Evolutionary conservation across 2,329 filamentous ascomycete genomes (phyloP).

Genomic region (Didymella glomerata): DNA sequence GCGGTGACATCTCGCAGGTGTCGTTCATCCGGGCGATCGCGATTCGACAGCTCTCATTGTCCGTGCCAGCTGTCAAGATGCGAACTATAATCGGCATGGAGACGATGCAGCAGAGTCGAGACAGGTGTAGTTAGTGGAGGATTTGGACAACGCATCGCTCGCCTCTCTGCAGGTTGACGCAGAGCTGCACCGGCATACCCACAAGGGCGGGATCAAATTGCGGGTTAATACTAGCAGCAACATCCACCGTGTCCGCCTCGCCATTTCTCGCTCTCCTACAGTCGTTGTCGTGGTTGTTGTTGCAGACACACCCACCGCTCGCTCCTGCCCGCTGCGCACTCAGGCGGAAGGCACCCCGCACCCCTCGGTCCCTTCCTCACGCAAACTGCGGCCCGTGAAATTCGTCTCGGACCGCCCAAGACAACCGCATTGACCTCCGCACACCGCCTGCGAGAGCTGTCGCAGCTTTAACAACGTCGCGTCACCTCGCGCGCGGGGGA

Average conservation of each 20-base stretch:
- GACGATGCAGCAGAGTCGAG: constrained; percentile 35
- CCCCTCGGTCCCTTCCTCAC: constrained; percentile 25
- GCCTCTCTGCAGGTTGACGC: constrained; percentile 52
- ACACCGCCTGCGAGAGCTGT: constrained; percentile 51
- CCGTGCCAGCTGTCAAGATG: constrained; percentile 51
- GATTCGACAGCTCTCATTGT: constrained; percentile 35
- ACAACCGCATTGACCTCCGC: constrained; percentile 50
- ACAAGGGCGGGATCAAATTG: constrained; percentile 41
- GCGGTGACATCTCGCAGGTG: constrained; percentile 30
- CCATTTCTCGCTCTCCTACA: constrained; percentile 30
- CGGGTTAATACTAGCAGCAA: constrained; percentile 47
- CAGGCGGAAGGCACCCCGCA: constrained; percentile 24
- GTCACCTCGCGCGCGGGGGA: constrained; percentile 39
- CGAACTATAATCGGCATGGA: constrained; percentile 38
- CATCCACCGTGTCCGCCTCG: constrained; percentile 40
- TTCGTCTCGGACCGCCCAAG: constrained; percentile 41
- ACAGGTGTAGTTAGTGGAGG: constrained; percentile 46
- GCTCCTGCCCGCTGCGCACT: constrained; percentile 10
- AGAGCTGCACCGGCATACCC: constrained; percentile 51
- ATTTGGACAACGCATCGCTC: constrained; percentile 46
- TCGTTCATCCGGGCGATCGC: constrained; percentile 30
- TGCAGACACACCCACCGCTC: constrained; percentile 15
- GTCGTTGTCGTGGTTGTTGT: constrained; percentile 23
- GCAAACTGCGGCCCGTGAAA: constrained; percentile 31
- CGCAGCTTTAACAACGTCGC: constrained; percentile 39